Percentiles rank a stretch among this genome's conserved stretches.
Conservation (phyloP, 2,329 filamentous ascomycete species). For the Lachnellula cervina region DNA sequence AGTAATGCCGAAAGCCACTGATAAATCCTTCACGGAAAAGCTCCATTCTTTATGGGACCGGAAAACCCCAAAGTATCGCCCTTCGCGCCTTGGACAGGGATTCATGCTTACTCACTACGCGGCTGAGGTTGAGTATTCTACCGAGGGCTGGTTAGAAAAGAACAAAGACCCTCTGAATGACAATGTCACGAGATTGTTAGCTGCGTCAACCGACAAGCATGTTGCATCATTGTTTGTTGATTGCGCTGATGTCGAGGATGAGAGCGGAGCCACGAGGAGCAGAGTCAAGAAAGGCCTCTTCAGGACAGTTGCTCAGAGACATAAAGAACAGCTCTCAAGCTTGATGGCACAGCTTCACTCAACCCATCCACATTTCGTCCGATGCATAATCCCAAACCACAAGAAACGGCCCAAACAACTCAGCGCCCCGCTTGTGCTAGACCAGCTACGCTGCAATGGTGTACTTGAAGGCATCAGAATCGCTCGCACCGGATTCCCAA, state of each 20-base stretch:
- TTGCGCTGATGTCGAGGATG: constrained; percentile 78
- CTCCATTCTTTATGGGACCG: constrained; percentile 95
- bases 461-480: constrained; percentile 98
- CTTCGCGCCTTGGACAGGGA: constrained; percentile 81
- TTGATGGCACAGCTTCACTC: constrained; percentile 92
- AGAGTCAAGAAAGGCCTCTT: constrained; percentile 97
- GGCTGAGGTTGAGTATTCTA: constrained; percentile 95
- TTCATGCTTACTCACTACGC: constrained; percentile 97
- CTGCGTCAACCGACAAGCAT: constrained; percentile 76
- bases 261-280: constrained; percentile 60
- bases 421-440: constrained; percentile 84
- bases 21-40: constrained; percentile 96
- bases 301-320: constrained; percentile 90
- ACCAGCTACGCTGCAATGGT: constrained; percentile 97
- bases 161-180: constrained; percentile 99
- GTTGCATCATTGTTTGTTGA: constrained; percentile 81
- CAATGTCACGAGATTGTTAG: constrained; percentile 86
- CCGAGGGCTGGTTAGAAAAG: constrained; percentile 93
- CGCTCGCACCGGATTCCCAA: constrained; percentile 93
- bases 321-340: constrained; percentile 97
- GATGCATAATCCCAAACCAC: constrained; percentile 96
- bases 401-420: constrained; percentile 95
- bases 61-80: constrained; percentile 88
- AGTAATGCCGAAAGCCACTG: constrained; percentile 98
- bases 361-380: constrained; percentile 96